Percentiles rank a stretch among this genome's conserved stretches.
Evolutionary conservation across 306 rosid species (phyloP).

Genomic region (Mucuna pruriens): DNA sequence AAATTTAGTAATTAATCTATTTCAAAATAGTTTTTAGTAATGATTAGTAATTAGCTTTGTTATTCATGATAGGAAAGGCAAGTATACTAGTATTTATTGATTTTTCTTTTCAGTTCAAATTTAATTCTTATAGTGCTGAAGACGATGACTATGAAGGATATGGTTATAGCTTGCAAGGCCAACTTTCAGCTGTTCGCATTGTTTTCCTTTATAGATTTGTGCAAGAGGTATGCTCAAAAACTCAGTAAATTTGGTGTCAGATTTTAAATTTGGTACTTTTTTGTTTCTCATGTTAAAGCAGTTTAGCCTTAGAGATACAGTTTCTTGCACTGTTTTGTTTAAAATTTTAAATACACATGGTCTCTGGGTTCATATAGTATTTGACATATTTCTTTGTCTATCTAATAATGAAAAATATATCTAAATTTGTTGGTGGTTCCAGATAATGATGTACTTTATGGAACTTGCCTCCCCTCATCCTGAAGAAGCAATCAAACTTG

Average conservation of each 20-base stretch:
- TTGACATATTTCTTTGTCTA: conserved; percentile 14
- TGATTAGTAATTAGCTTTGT: neutral
- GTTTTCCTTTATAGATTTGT: conserved; percentile 95
- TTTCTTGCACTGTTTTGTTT: conserved; percentile 1
- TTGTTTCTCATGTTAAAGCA: conserved; percentile 4
- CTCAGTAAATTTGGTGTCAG: conserved; percentile 22
- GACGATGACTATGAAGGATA: conserved; percentile 95
- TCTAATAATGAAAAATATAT: neutral
- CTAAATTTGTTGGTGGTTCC: conserved; percentile 34
- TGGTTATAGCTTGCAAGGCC: conserved; percentile 85
- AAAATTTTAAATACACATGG: conserved; percentile 23
- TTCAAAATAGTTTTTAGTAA: neutral
- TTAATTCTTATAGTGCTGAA: conserved; percentile 79
- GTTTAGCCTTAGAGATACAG: conserved; percentile 11
- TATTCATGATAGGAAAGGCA: neutral
- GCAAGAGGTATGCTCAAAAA: conserved; percentile 77
- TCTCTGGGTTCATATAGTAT: conserved; percentile 26
- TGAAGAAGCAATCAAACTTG: conserved; percentile 94
- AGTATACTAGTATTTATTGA: neutral
- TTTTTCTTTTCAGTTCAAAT: conserved; percentile 79
- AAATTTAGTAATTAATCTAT: too few species aligned
- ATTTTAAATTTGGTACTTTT: conserved; percentile 20
- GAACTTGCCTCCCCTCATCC: conserved; percentile 88
- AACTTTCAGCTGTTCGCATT: conserved; percentile 96
- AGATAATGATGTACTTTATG: conserved; percentile 94